Evolutionary conservation across 169 alveolate species (phyloP).

Genomic region (Babesia divergens): DNA sequence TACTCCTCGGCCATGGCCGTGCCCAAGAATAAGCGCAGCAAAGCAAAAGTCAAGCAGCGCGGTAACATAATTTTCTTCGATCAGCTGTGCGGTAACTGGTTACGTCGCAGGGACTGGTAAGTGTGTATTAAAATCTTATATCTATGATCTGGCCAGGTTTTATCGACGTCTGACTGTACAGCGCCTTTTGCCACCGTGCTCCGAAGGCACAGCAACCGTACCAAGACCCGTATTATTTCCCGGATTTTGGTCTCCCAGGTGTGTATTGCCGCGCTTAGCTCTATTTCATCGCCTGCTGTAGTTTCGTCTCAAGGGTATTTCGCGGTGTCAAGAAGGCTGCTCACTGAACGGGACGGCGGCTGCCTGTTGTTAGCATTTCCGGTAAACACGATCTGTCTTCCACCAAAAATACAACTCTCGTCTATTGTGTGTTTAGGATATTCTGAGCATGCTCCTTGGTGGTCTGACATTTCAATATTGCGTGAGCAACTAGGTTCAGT

Average conservation of each 20-base stretch:
- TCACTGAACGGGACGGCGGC: not conserved
- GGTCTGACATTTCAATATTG: not conserved
- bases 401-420: too few species aligned
- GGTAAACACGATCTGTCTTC: too few species aligned
- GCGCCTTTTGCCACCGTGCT: conserved; percentile 32
- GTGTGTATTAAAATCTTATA: not conserved
- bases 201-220: conserved; percentile 3
- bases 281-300: not conserved
- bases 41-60: conserved; percentile 67
- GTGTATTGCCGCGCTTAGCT: not conserved
- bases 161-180: conserved; percentile 40
- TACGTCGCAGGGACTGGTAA: conserved; percentile 73
- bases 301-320: conserved; percentile 37
- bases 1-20: conserved; percentile 76
- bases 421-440: not conserved
- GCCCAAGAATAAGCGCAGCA: conserved; percentile 72
- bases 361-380: too few species aligned
- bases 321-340: conserved; percentile 2
- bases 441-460: not conserved
- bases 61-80: conserved; percentile 76
- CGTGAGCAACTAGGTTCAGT: too few species aligned
- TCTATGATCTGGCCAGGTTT: conserved; percentile 20
- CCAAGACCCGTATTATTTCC: conserved; percentile 66
- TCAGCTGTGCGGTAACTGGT: conserved; percentile 75
- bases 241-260: conserved; percentile 75